Conservation (phyloP, 805 yeast genomes). For the Wickerhamomyces ciferrii region DNA sequence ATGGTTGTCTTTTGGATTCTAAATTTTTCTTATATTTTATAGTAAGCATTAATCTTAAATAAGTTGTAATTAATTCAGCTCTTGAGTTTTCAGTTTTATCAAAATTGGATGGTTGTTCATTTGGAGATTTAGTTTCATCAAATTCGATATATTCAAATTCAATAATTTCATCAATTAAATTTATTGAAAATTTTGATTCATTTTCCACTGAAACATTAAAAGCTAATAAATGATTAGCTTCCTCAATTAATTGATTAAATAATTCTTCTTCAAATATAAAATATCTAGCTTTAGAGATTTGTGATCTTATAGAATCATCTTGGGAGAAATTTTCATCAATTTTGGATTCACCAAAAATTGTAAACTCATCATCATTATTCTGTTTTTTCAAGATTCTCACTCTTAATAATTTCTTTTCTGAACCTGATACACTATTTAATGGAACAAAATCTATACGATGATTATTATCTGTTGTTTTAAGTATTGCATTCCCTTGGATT, state of each 20-base stretch:
- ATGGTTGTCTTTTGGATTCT: slow-evolving; percentile 19
- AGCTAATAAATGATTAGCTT: slow-evolving; percentile 64
- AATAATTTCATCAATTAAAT: slow-evolving; percentile 57
- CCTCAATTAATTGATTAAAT: slow-evolving; percentile 70
- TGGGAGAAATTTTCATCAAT: slow-evolving; percentile 12
- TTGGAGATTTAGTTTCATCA: slow-evolving; percentile 28
- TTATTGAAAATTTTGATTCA: slow-evolving; percentile 59
- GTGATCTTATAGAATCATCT: slow-evolving; percentile 40
- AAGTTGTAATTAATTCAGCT: slow-evolving; percentile 28
- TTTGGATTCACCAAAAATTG: slow-evolving; percentile 53
- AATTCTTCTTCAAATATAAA: slow-evolving; percentile 86
- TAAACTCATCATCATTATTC: slow-evolving; percentile 45
- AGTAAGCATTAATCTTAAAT: slow-evolving; percentile 28
- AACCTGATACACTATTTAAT: slow-evolving; percentile 28
- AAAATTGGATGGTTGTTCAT: slow-evolving; percentile 31
- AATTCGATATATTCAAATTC: slow-evolving; percentile 63
- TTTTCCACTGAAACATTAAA: slow-evolving; percentile 63
- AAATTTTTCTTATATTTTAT: slow-evolving; percentile 33
- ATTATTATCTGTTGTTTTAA: slow-evolving; percentile 40
- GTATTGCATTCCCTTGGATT: slow-evolving; percentile 64
- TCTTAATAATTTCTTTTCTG: slow-evolving; percentile 43
- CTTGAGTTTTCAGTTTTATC: slow-evolving; percentile 33
- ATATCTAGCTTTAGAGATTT: slow-evolving; percentile 63
- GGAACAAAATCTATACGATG: slow-evolving; percentile 37
- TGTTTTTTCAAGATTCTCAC: slow-evolving; percentile 54